Evolutionary conservation across 768 basidiomycete genomes (phyloP), one percentile per base, ranked within the genome.

Genomic region (Suillus luteus): DNA sequence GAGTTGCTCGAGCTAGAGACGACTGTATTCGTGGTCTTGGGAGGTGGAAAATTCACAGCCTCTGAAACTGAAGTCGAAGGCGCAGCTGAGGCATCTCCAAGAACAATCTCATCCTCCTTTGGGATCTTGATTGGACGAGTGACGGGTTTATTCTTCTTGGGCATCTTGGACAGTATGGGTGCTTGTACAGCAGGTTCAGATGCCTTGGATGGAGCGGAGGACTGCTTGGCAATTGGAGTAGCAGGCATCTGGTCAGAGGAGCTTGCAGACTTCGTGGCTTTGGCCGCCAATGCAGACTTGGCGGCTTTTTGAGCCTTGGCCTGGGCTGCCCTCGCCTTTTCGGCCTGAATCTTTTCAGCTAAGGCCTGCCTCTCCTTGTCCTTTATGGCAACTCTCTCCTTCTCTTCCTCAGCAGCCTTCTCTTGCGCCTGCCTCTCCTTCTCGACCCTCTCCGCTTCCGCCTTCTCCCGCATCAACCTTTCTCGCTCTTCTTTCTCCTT

Each of bases 81-180:
- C 38, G 76, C 67, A 19, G 76, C 79, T 0, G 82, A 79, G 54
- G 80, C 66, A 31, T 84, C 78, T 35, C 84, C 83, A 1, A 69
- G 62, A 31, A 68, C 64, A 17, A 73, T 66, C 17, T 84, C 82
- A 38, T 85, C 89, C 40, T 91, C 90, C 72, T 85, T 89, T 1
- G 82, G 80, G 44, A 85, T 80, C 65, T 79, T 86, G 68, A 85
- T 81, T 12, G 83, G 81, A 68, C 87, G 89, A 59, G 84, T 64
- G 51, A 81, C 67, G 0, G 90, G 89, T 69, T 88, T 92, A 69
- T 80, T 90, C 75, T 93, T 93, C 81, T 92, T 93, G 6, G 92
- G 89, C 76, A 91, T 88, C 74, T 88, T 92, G 27, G 92, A 92
- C 46, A 92, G 78, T 40, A 93, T 83, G 19, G 92, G 91, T 12